These are phyloP conservation scores for Syzygium jambos DNA, from an alignment of 345 rosid genomes.

Conservation along the genomic window DNA sequence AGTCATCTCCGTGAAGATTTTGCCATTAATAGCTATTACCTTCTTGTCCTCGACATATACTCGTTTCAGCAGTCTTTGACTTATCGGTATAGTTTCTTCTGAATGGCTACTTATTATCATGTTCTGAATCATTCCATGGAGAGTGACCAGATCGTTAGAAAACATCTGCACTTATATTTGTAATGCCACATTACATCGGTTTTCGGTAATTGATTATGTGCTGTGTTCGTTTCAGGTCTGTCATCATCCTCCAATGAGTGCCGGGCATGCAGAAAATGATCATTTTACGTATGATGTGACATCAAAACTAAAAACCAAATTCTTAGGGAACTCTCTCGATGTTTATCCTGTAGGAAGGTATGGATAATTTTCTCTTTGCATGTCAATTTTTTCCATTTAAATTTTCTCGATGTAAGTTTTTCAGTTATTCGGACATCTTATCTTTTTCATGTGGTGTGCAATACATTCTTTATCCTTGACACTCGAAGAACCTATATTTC, in stretches of 20 bases:
- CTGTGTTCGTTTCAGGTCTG: constrained; percentile 46
- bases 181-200: not conserved
- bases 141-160: not conserved
- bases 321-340: constrained; percentile 63
- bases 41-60: not conserved
- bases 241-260: constrained; percentile 97
- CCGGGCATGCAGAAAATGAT: constrained; percentile 87
- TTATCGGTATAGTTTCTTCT: not conserved
- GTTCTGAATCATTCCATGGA: not conserved
- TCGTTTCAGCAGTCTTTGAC: not conserved
- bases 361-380: not conserved
- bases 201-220: not conserved
- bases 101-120: not conserved
- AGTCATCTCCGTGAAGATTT: not conserved
- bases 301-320: constrained; percentile 84
- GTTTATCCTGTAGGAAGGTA: constrained; percentile 77
- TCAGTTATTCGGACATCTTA: not conserved
- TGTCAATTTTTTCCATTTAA: not conserved
- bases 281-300: constrained; percentile 76
- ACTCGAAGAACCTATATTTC: not conserved
- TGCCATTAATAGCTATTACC: not conserved
- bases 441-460: not conserved
- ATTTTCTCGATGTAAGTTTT: not conserved
- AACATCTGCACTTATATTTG: not conserved
- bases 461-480: not conserved